Base-by-base conservation (phyloP, 169 alveolate genomes). In the Cystoisospora suis region DNA sequence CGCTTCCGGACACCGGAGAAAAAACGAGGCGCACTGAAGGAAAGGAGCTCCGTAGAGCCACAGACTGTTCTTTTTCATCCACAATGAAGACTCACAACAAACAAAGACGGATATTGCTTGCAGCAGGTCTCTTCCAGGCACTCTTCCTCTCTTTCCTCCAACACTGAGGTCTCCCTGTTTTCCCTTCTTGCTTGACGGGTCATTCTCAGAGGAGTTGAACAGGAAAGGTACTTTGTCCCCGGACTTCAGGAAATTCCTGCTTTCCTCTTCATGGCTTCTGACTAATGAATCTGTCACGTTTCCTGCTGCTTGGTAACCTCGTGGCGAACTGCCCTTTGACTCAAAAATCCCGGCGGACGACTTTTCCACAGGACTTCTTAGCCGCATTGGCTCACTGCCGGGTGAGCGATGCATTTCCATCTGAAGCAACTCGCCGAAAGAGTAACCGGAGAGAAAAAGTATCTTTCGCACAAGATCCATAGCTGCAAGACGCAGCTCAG, bases 91-190 rank as follows among this genome's bases (percentile, higher is more conserved):
- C 56, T 72, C 83, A 38, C 58, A 46, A 27, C 42, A 38, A 38
- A 72, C 83, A 72, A 72, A 72, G 53, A 72, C 58, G 9, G 83
- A 72, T 29, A 72, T 38, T 0, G 83, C 47, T 5, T 72, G 83
- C 56, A 72, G 83, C 47, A 72, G 46, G 7, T 72, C 83, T 36
- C 56, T 32, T 9, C 58, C 83, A 6, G 53, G 56, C 38, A 72
- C 45, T 4, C 83, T n/a, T n/a, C n/a, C n/a, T n/a, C n/a, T n/a
- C n/a, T n/a, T n/a, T n/a, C n/a, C n/a, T n/a, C n/a, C n/a, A n/a
- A n/a, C n/a, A n/a, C n/a, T n/a, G n/a, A n/a, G n/a, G n/a, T n/a
- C n/a, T n/a, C n/a, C n/a, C n/a, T n/a, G 46, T 34, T 32, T 3
- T 34, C 56, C 58, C 53, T 23, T n/a, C 77, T 2, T 15, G 75